phyloP scores from a whole-genome alignment of 225 moss, liverwort and hornwort genomes.

The Asterella californica region DNA sequence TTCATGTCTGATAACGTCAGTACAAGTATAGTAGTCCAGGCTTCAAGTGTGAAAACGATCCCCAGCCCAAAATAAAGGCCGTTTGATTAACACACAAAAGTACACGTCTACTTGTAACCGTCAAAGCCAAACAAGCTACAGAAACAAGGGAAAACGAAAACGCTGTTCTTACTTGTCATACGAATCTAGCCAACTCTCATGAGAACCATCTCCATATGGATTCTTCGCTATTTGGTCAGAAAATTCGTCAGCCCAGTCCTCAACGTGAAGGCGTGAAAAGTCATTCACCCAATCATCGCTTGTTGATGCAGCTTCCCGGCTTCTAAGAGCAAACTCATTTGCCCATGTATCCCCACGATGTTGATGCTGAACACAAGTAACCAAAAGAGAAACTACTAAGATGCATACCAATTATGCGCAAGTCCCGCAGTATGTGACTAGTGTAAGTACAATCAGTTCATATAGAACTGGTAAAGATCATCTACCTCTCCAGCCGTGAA shows the following conservation, averaged over 20 bases:
- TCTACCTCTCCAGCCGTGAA: constrained; percentile 64
- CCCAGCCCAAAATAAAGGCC: no score
- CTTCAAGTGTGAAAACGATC: no score
- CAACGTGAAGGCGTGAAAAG: constrained; percentile 69
- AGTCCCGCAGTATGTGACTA: not conserved
- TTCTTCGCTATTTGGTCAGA: constrained; percentile 57
- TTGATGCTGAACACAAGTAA: constrained; percentile 11
- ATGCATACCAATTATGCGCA: not conserved
- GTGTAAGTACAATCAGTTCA: not conserved
- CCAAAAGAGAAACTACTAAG: not conserved
- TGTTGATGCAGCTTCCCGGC: constrained; percentile 41
- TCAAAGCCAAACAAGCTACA: not conserved
- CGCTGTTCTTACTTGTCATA: constrained; percentile 71
- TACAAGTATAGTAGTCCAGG: no score
- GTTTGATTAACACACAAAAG: no score
- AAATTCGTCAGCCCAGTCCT: constrained; percentile 92
- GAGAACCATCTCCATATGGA: constrained; percentile 57
- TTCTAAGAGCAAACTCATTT: constrained; percentile 49
- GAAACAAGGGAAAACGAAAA: not conserved
- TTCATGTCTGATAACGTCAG: no score
- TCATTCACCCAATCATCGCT: constrained; percentile 85
- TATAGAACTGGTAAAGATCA: not conserved
- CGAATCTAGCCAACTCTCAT: constrained; percentile 81
- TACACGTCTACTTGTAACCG: not conserved
- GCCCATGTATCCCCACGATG: constrained; percentile 55